Conservation (phyloP, 1,284 basidiomycete species). For the Stygiomarasmius scandens region DNA sequence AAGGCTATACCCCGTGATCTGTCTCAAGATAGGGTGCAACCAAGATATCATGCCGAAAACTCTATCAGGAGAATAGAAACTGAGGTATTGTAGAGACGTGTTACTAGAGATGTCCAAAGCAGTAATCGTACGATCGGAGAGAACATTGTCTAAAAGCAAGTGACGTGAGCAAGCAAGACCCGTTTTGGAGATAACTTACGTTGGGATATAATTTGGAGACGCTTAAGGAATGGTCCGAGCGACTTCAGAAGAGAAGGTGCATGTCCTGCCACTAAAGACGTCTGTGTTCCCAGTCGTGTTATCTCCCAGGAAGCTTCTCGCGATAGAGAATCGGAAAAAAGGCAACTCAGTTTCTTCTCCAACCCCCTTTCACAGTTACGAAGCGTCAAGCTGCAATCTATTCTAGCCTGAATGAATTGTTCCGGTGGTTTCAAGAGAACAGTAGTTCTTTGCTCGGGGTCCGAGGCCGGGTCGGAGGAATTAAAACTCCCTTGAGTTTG, state of each 20-base stretch:
- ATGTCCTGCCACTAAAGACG: neutral
- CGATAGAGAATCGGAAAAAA: slow-evolving; percentile 1
- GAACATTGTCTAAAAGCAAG: neutral
- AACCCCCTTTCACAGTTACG: neutral
- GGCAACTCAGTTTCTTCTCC: slow-evolving; percentile 4
- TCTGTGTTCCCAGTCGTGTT: slow-evolving; percentile 3
- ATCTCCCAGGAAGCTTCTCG: neutral
- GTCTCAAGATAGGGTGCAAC: slow-evolving; percentile 3
- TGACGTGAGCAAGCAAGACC: neutral
- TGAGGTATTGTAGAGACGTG: slow-evolving; percentile 5
- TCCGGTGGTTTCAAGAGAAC: too few relatives aligned
- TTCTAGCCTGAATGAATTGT: too few relatives aligned
- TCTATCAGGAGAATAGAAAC: slow-evolving; percentile 5
- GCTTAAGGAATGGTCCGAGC: slow-evolving; percentile 3
- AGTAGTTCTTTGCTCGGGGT: too few relatives aligned
- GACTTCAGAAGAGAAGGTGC: slow-evolving; percentile 7
- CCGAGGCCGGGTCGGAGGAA: neutral
- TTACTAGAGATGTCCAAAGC: slow-evolving; percentile 10
- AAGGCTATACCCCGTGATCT: neutral
- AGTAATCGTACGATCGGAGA: neutral
- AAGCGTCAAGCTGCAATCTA: slow-evolving; percentile 1
- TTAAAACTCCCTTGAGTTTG: too few relatives aligned
- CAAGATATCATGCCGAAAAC: slow-evolving; percentile 11
- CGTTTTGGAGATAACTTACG: neutral
- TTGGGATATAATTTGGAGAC: slow-evolving; percentile 5